These are phyloP conservation scores for Lignosus rhinocerotis DNA, from an alignment of 1,284 basidiomycete genomes.

Conservation along the genomic window DNA sequence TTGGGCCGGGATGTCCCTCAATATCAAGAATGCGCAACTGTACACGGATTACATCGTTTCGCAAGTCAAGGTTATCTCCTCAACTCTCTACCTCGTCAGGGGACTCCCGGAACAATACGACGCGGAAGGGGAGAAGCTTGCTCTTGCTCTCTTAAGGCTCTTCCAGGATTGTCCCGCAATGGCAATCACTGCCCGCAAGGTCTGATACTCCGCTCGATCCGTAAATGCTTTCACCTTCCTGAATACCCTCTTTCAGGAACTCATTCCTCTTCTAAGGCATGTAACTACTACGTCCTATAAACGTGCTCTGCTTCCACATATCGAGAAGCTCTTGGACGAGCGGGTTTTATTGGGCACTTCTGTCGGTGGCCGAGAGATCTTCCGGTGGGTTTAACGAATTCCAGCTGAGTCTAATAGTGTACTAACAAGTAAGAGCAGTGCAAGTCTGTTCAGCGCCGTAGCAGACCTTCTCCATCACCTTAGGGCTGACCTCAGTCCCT, in stretches of 20 bases:
- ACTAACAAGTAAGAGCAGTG: slow-evolving; percentile 41
- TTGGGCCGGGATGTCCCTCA: slow-evolving; percentile 85
- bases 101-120: slow-evolving; percentile 72
- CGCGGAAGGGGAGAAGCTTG: slow-evolving; percentile 80
- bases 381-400: slow-evolving; percentile 60
- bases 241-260: slow-evolving; percentile 56
- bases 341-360: slow-evolving; percentile 88
- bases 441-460: slow-evolving; percentile 85
- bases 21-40: slow-evolving; percentile 74
- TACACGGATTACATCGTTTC: slow-evolving; percentile 91
- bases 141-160: slow-evolving; percentile 81
- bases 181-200: slow-evolving; percentile 81
- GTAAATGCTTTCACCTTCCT: neutral
- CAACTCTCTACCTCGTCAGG: slow-evolving; percentile 89
- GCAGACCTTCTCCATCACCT: slow-evolving; percentile 95
- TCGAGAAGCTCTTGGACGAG: slow-evolving; percentile 93
- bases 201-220: slow-evolving; percentile 27
- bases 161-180: slow-evolving; percentile 94
- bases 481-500: slow-evolving; percentile 77
- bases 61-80: slow-evolving; percentile 96
- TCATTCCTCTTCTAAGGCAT: slow-evolving; percentile 93
- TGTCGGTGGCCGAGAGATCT: slow-evolving; percentile 78
- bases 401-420: too few relatives aligned
- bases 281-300: slow-evolving; percentile 84
- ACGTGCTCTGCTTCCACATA: slow-evolving; percentile 78